These are phyloP conservation scores for Annulohypoxylon maeteangense DNA, from an alignment of 495 filamentous ascomycete species.

Conservation along the genomic window DNA sequence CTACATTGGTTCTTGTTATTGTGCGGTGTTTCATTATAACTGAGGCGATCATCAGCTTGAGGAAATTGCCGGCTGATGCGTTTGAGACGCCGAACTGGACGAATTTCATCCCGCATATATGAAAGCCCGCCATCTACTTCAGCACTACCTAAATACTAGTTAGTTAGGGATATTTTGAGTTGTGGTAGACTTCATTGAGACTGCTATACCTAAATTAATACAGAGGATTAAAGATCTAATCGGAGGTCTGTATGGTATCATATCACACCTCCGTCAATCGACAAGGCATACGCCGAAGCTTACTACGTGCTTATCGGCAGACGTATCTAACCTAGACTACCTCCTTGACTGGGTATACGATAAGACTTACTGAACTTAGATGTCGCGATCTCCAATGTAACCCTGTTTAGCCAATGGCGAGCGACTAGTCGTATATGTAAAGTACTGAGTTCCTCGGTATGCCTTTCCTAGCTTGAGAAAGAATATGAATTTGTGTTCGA, in stretches of 20 bases:
- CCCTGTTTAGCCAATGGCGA: slow-evolving; percentile 26
- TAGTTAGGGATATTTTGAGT: too few species aligned
- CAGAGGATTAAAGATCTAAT: neutral
- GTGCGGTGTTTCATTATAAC: neutral
- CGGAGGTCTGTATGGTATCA: neutral
- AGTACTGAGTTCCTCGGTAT: neutral
- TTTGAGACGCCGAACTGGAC: neutral
- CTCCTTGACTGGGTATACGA: neutral
- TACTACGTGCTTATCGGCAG: slow-evolving; percentile 23
- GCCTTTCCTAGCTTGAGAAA: neutral
- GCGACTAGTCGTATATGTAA: neutral
- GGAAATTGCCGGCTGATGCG: neutral
- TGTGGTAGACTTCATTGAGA: too few species aligned
- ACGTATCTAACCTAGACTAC: neutral
- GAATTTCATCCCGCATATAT: neutral
- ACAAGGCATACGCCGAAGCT: slow-evolving; percentile 7
- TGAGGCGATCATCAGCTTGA: neutral
- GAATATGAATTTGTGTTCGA: neutral
- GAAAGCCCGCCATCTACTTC: neutral
- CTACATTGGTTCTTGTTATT: neutral
- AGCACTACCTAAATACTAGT: too few species aligned
- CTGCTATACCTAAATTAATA: too few species aligned
- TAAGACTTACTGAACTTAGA: slow-evolving; percentile 31
- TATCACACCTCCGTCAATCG: neutral
- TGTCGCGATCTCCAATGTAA: slow-evolving; percentile 23